These are phyloP conservation scores for Zygosaccharomyces bailii DNA, from an alignment of 805 yeast species.

Conservation along the genomic window DNA sequence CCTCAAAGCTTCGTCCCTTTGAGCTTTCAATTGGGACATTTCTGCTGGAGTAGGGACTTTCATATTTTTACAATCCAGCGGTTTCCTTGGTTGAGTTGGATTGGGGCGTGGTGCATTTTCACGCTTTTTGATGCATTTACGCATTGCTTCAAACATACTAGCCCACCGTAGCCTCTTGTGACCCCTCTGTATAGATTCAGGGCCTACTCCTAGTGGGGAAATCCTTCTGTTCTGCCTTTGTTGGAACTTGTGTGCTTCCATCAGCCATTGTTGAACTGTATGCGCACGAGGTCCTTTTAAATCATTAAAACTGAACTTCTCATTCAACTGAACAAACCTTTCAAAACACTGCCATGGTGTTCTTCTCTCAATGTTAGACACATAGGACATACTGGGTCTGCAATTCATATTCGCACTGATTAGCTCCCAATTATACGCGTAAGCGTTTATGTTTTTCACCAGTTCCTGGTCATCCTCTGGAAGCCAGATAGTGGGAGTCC, in stretches of 20 bases:
- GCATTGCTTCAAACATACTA: constrained; percentile 91
- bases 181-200: constrained; percentile 89
- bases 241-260: constrained; percentile 85
- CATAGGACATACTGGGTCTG: constrained; percentile 62
- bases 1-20: constrained; percentile 80
- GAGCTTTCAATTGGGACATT: constrained; percentile 74
- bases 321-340: constrained; percentile 88
- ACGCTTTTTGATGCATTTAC: constrained; percentile 84
- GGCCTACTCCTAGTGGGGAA: constrained; percentile 89
- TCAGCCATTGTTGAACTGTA: constrained; percentile 86
- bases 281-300: constrained; percentile 83
- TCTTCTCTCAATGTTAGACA: constrained; percentile 87
- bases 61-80: constrained; percentile 40
- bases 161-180: constrained; percentile 92
- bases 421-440: constrained; percentile 88
- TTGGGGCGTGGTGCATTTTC: constrained; percentile 69
- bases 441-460: constrained; percentile 78
- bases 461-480: constrained; percentile 87
- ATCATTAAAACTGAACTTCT: constrained; percentile 79
- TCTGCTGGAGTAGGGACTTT: constrained; percentile 81
- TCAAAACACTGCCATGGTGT: constrained; percentile 99
- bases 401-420: constrained; percentile 77
- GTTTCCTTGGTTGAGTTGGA: constrained; percentile 42
- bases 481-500: constrained; percentile 94
- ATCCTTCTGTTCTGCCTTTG: constrained; percentile 83